These are phyloP conservation scores for Sugiyamaella smithiae DNA, from an alignment of 805 yeast species.

Conservation along the genomic window DNA sequence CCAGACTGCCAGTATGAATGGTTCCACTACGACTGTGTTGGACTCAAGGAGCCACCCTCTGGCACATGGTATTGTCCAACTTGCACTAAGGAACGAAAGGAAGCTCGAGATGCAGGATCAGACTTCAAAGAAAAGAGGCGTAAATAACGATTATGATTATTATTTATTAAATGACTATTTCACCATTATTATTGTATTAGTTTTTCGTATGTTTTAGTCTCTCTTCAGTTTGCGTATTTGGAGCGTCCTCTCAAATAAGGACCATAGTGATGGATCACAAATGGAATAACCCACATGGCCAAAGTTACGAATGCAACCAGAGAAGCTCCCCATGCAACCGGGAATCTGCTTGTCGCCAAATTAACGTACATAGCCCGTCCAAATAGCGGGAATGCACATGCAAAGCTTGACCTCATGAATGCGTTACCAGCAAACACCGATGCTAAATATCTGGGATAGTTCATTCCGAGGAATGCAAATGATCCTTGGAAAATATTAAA, in stretches of 20 bases:
- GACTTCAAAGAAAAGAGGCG: conserved; percentile 27
- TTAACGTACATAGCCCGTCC: conserved; percentile 55
- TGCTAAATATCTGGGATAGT: conserved; percentile 50
- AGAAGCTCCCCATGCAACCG: conserved; percentile 59
- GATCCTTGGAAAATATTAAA: conserved; percentile 49
- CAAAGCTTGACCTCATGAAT: conserved; percentile 49
- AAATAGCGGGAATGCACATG: conserved; percentile 63
- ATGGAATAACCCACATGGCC: conserved; percentile 47
- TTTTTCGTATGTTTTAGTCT: no score
- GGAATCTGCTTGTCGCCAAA: conserved; percentile 41
- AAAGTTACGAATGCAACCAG: conserved; percentile 46
- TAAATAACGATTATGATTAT: background rate
- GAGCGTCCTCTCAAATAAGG: conserved; percentile 36
- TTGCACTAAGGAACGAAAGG: conserved; percentile 46
- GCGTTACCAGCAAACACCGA: conserved; percentile 60
- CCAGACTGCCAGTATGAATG: conserved; percentile 85
- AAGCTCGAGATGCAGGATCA: conserved; percentile 14
- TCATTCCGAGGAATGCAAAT: conserved; percentile 47
- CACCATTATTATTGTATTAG: background rate
- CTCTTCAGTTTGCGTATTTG: conserved; percentile 31
- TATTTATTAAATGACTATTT: no score
- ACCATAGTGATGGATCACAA: conserved; percentile 37
- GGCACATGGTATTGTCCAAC: conserved; percentile 95
- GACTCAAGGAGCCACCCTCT: conserved; percentile 80
- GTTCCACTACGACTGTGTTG: conserved; percentile 97